Percentiles rank a stretch among this genome's conserved stretches.
Evolutionary conservation across 2,329 filamentous ascomycete genomes (phyloP).

Genomic region (Pseudogymnoascus sp.): DNA sequence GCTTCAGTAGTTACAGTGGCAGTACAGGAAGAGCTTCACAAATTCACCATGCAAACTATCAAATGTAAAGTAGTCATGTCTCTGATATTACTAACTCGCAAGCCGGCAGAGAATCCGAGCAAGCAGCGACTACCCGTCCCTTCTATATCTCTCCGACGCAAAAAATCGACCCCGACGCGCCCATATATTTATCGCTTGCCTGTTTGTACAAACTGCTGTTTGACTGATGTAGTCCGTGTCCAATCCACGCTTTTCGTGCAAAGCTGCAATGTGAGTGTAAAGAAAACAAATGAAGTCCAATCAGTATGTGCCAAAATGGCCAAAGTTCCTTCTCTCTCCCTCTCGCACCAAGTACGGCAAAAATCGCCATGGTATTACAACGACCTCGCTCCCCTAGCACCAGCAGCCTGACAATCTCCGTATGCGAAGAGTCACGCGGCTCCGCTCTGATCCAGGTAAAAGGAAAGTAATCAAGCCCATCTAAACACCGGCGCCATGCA

Average conservation of each 20-base stretch:
- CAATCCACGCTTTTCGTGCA: slow-evolving; percentile 2
- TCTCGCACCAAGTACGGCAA: neutral
- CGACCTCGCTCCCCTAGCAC: slow-evolving; percentile 1
- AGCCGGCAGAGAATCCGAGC: slow-evolving; percentile 4
- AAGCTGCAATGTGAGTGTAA: slow-evolving; percentile 5
- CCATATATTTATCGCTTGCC: neutral
- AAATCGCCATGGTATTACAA: slow-evolving; percentile 1
- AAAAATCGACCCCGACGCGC: neutral
- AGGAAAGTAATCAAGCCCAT: slow-evolving; percentile 6
- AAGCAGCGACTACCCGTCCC: neutral
- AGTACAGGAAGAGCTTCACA: neutral
- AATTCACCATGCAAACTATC: neutral
- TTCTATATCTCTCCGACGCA: neutral
- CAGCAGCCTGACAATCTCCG: neutral
- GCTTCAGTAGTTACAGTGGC: too few relatives aligned
- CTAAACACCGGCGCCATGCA: slow-evolving; percentile 5
- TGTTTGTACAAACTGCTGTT: slow-evolving; percentile 1
- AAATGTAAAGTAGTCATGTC: neutral
- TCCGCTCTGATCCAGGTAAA: neutral
- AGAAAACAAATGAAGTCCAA: slow-evolving; percentile 4
- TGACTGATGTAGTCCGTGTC: neutral
- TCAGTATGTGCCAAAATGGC: slow-evolving; percentile 2
- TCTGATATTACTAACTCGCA: slow-evolving; percentile 5
- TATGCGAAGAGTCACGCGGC: neutral
- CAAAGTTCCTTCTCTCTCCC: neutral